Conservation (phyloP, 768 basidiomycete genomes). For the Pulveroboletus frians region DNA sequence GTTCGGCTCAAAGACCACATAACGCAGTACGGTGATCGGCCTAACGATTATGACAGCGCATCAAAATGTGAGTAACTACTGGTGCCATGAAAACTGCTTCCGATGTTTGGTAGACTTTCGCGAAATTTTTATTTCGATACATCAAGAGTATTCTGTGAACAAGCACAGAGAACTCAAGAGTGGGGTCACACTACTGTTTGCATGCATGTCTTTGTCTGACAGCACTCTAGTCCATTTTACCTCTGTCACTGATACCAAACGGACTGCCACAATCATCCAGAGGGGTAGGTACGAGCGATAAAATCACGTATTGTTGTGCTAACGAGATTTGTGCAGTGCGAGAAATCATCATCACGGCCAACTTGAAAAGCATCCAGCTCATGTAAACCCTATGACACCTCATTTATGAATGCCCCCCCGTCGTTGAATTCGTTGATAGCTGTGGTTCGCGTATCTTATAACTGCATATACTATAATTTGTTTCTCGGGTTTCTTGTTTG, state of each 20-base stretch:
- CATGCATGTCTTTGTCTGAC: constrained; percentile 8
- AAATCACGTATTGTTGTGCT: not conserved
- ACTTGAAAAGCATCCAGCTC: constrained; percentile 51
- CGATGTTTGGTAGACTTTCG: constrained; percentile 52
- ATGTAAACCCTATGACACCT: constrained; percentile 19
- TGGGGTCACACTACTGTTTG: constrained; percentile 31
- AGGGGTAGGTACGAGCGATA: constrained; percentile 47
- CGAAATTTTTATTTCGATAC: constrained; percentile 65
- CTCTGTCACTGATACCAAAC: constrained; percentile 74
- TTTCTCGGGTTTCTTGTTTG: constrained; percentile 11
- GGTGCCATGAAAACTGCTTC: not conserved
- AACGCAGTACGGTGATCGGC: constrained; percentile 63
- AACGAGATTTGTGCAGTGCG: constrained; percentile 41
- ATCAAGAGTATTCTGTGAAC: constrained; percentile 63
- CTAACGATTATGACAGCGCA: constrained; percentile 75
- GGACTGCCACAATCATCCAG: constrained; percentile 68
- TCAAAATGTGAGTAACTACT: constrained; percentile 54
- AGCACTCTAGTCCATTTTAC: constrained; percentile 61
- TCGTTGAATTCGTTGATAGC: constrained; percentile 8
- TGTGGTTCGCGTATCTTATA: constrained; percentile 15
- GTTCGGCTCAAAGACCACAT: constrained; percentile 68
- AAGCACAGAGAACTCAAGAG: constrained; percentile 69
- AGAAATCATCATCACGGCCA: constrained; percentile 64
- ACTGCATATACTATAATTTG: constrained; percentile 13
- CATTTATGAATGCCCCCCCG: constrained; percentile 1